Base-by-base conservation (phyloP, 306 rosid genomes). In the Abrus precatorius region DNA sequence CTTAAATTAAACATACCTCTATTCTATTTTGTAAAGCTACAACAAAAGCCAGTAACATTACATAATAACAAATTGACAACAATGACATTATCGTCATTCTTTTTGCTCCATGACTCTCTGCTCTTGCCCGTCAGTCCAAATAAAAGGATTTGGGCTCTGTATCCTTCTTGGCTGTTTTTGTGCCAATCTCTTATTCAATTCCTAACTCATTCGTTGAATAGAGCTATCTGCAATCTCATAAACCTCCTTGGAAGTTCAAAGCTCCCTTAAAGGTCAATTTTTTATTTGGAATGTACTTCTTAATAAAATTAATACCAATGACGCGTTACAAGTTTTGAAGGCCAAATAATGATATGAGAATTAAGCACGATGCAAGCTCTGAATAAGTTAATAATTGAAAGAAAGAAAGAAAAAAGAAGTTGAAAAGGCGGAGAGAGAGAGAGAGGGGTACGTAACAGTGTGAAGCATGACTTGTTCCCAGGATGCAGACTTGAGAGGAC, bases 401-500 rank as follows among this genome's bases (percentile, higher is more conserved):
- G 75, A 12, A 44, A 14, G n/a, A 29, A 1, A 53, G 4, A 49
- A 10, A 47, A 28, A 3, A 82, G 36, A 27, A n/a, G 40, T 27
- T 36, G 3, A 20, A 20, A 20, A 2, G 40, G 40, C 40, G 40
- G 4, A 36, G 2, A 54, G 30, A 3, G 14, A 54, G 27, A 47
- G 78, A 65, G 20, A 20, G 20, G 20, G 20, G 50, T 55, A 84
- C 88, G 84, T 20, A 72, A 93, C 97, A 7, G 98, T 87, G 77
- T 93, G 98, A 69, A 91, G 92, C 93, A 93, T 90, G 86, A 93
- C 97, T 74, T 91, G 86, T 57, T 88, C 85, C 97, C 98, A 93
- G 5, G 92, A 85, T 2, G 94, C 77, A 55, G 65, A 64, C 78
- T 91, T 91, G 3, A 93, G 80, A 76, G 98, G 98, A 68, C 97